A percentile compares a stretch with the other conserved stretches of the same genome.
Evolutionary conservation across 148 eudicot species (phyloP).

Genomic region (Persicaria maculosa): DNA sequence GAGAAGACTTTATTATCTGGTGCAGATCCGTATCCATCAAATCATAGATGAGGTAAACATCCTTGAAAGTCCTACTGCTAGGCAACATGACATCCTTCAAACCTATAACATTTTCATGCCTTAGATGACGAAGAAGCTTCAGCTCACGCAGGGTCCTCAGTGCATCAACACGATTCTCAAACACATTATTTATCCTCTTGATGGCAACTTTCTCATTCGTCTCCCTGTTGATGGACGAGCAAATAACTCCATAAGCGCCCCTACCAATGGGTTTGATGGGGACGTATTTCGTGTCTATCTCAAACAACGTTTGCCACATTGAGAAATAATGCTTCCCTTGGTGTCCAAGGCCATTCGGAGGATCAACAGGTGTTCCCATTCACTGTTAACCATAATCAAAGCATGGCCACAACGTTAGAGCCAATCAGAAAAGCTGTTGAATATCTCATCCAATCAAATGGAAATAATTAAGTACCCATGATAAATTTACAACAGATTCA

Average conservation of each 20-base stretch:
- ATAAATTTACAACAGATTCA: neutral
- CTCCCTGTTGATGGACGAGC: conserved; percentile 29
- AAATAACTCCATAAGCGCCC: conserved; percentile 43
- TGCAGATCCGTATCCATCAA: conserved; percentile 47
- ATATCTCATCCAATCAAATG: neutral
- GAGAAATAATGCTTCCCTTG: conserved; percentile 28
- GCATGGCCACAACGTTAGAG: neutral
- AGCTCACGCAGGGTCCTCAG: conserved; percentile 33
- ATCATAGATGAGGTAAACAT: conserved; percentile 42
- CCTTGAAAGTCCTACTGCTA: conserved; percentile 23
- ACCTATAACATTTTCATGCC: conserved; percentile 40
- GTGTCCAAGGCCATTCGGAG: conserved; percentile 12
- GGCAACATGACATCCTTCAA: conserved; percentile 44
- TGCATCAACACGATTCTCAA: conserved; percentile 21
- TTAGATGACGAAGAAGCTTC: conserved; percentile 23
- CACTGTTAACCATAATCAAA: neutral
- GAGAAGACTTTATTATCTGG: conserved; percentile 31
- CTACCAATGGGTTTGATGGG: conserved; percentile 34
- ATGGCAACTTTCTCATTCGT: conserved; percentile 41
- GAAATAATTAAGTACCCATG: neutral
- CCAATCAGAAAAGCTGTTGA: neutral
- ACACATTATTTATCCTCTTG: conserved; percentile 38
- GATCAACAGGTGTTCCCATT: conserved; percentile 11
- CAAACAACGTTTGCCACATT: conserved; percentile 30
- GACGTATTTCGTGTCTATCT: conserved; percentile 31